Evolutionary conservation across 371 early-diverging fungal species (phyloP), one percentile per base, ranked within the genome.

Genomic region (Thermomucor indicae-seudaticae): DNA sequence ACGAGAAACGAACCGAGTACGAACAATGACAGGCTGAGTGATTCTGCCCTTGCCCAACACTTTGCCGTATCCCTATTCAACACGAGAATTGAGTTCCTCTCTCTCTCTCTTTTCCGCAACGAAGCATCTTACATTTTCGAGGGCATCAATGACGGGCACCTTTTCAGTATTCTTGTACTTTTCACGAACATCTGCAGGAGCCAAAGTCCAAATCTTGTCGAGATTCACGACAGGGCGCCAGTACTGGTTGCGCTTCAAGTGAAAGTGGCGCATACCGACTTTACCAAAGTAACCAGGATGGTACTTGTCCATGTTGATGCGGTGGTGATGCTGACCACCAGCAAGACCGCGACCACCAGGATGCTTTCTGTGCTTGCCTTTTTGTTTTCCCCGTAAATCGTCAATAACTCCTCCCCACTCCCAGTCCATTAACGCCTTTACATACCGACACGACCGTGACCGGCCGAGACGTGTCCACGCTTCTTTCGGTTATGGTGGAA

Each of bases 221-320:
- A 94, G 75, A 84, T 96, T 95, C 81, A 98, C 80, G 68, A 81
- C 76, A 51, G 93, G 92, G 65, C 89, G 73, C 87, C 89, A 88
- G 83, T 81, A 78, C 68, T 85, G 68, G 85, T 98, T 94, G 68
- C 85, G 80, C 84, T 95, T 97, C 85, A 86, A 80, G 91, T 97
- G 97, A 91, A 93, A 97, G 78, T 92, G 84, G 60, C 98, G 93
- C 97, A 96, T 96, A 91, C 99, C 99, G 79, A 97, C 96, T 85
- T 99, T 99, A 81, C 99, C 99, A 72, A 97, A 99, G 93, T 96
- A 97, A 79, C 99, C 99, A 64, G 99, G 99, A 85, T 99, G 99
- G 92, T 93, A 99, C 90, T 92, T 97, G 82, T 97, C 96, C 91
- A 99, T 95, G 86, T 95, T 95, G 83, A 95, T 99, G 65, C 98